Base-by-base conservation (phyloP, 1,139 yeast genomes). In the Suhomyces terraborum region DNA sequence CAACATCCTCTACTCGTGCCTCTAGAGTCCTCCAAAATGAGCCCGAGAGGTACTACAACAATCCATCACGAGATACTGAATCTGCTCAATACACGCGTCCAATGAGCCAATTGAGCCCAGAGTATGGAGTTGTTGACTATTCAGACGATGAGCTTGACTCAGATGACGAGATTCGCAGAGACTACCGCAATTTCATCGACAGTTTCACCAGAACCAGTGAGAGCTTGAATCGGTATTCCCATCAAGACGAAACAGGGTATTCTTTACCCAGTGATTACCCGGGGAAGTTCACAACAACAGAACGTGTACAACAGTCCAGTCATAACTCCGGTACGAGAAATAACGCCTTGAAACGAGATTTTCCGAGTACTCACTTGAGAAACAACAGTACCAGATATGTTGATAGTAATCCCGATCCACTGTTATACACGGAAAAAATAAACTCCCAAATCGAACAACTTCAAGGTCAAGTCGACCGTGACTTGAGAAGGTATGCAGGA, bases 91-190 rank as follows among this genome's bases (percentile, higher is more conserved):
- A 18, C 22, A 4, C 16, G 8, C 14, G 14, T 10, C 26, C 10
- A 10, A 16, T 14, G 8, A 13, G 6, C n/a, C 27, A 12, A 4
- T 24, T 14, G 27, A 8, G 16, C 3, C 27, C 16, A 12, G n/a
- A 8, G 6, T 12, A 12, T 9, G 27, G 17, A n/a, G 27, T 42
- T 12, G 31, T 46, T 9, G 60, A 55, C 32, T 61, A 52, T 36
- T 58, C 64, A 2, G 66, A 61, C 42, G 63, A 58, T 19, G 67
- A 61, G n/a, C 45, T 58, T 37, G 48, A 42, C 26, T 39, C 49
- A 3, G 46, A 46, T 29, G 47, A 42, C 13, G 47, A 46, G n/a
- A 37, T 49, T 40, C 31, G 38, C 13, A 39, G 49, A 7, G 48
- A 45, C 30, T 42, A 41, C 42, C 37, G 42, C 24, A 19, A 35